Evolutionary conservation across 306 rosid species (phyloP).

Genomic region (Quercus variabilis): DNA sequence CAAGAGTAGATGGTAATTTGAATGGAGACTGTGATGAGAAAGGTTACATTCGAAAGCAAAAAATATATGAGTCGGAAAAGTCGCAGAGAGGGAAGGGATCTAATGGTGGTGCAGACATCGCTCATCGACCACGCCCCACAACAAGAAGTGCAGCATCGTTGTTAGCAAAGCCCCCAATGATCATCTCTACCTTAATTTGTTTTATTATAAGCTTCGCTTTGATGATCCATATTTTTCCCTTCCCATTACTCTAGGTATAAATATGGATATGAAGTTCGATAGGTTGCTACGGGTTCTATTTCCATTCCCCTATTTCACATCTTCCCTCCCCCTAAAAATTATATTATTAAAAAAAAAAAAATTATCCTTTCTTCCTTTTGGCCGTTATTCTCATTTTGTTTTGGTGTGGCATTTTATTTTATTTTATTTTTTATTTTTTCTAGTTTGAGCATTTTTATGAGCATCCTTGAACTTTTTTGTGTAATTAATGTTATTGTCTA

Average conservation of each 20-base stretch:
- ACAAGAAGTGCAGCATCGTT: neutral
- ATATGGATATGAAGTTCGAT: neutral
- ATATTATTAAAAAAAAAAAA: neutral
- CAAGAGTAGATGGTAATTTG: neutral
- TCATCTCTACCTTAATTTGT: neutral
- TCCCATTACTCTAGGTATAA: neutral
- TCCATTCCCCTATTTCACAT: neutral
- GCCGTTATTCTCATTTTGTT: too few species aligned
- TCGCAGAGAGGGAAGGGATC: constrained; percentile 11
- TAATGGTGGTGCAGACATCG: constrained; percentile 14
- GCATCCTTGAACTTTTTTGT: too few species aligned
- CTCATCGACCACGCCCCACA: neutral
- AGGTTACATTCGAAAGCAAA: neutral
- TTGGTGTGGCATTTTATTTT: too few species aligned
- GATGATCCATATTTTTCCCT: neutral
- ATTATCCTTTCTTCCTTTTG: neutral
- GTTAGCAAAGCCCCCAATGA: neutral
- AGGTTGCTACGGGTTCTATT: neutral
- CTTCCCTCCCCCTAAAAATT: neutral
- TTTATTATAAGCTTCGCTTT: neutral
- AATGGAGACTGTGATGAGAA: neutral
- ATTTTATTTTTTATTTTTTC: too few species aligned
- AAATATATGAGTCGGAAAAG: neutral
- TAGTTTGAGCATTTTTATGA: too few species aligned
- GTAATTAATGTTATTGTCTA: too few species aligned